These are phyloP conservation scores for Smithsoniella earleae DNA, from an alignment of 163 green algal genomes.

Conservation along the genomic window DNA sequence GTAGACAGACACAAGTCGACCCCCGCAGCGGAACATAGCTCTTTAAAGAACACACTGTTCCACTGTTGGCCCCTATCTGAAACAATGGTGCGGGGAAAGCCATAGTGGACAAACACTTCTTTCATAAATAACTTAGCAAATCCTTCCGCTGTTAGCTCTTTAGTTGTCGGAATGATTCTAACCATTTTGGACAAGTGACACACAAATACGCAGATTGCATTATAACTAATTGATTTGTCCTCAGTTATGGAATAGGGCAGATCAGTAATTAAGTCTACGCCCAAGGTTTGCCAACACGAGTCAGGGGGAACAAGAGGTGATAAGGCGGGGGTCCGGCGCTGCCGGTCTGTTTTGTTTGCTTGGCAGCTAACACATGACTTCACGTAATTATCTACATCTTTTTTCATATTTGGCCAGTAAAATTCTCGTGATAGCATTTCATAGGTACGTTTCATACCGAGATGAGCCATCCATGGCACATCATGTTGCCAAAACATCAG, in stretches of 20 bases:
- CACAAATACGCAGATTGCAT: background rate
- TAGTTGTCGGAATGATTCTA: background rate
- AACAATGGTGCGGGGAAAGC: background rate
- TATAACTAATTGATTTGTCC: background rate
- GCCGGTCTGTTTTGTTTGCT: background rate
- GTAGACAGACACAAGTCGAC: background rate
- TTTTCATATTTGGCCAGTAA: background rate
- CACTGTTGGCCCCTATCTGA: background rate
- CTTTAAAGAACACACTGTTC: background rate
- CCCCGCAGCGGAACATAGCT: background rate
- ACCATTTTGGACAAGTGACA: conserved; percentile 20
- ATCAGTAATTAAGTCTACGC: conserved; percentile 5
- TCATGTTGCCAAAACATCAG: conserved; percentile 47
- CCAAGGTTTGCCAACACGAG: background rate
- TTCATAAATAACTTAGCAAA: background rate
- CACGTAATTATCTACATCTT: background rate
- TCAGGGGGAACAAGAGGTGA: background rate
- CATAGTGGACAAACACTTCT: background rate
- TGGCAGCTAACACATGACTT: background rate
- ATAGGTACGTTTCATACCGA: conserved; percentile 39
- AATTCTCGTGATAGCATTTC: conserved; percentile 11
- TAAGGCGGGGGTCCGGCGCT: background rate
- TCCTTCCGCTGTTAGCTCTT: background rate
- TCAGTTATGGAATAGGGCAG: background rate
- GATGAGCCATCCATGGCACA: conserved; percentile 36